These are phyloP conservation scores for Piloderma croceum DNA, from an alignment of 768 basidiomycete species.

Conservation along the genomic window DNA sequence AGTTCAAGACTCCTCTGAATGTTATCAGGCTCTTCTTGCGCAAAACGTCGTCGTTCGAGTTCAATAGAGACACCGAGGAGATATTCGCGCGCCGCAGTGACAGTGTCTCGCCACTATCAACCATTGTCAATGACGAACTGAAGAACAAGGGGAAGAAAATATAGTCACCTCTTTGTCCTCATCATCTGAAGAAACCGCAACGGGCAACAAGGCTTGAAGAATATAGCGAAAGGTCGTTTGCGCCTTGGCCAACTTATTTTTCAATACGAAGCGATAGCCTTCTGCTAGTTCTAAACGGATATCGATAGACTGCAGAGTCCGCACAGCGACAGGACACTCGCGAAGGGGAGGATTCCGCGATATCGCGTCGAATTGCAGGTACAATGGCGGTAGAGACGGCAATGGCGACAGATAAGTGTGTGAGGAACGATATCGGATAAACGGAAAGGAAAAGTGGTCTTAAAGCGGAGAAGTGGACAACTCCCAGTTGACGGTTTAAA, in stretches of 20 bases:
- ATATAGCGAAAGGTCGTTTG: constrained; percentile 74
- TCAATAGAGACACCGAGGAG: constrained; percentile 90
- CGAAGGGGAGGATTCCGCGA: constrained; percentile 63
- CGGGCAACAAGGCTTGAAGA: constrained; percentile 70
- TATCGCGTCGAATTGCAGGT: constrained; percentile 85
- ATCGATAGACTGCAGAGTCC: constrained; percentile 65
- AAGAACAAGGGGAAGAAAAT: constrained; percentile 17
- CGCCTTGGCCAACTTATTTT: constrained; percentile 83
- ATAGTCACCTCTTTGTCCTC: constrained; percentile 87
- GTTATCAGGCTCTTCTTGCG: constrained; percentile 79
- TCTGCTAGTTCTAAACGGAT: constrained; percentile 80
- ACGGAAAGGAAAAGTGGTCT: constrained; percentile 83
- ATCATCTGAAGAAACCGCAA: constrained; percentile 74
- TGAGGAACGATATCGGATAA: constrained; percentile 85
- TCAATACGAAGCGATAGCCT: constrained; percentile 79
- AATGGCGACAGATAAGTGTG: constrained; percentile 84
- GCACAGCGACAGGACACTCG: constrained; percentile 71
- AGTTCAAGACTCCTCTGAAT: constrained; percentile 82
- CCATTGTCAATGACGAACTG: constrained; percentile 10
- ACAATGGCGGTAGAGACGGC: constrained; percentile 82
- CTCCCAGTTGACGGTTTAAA: constrained; percentile 87
- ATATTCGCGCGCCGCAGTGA: constrained; percentile 84
- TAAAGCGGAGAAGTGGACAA: constrained; percentile 81
- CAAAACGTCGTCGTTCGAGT: constrained; percentile 79
- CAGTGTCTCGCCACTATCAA: constrained; percentile 87